These are phyloP conservation scores for Rhizopus microsporus DNA, from an alignment of 371 early-diverging fungal species.

Conservation along the genomic window DNA sequence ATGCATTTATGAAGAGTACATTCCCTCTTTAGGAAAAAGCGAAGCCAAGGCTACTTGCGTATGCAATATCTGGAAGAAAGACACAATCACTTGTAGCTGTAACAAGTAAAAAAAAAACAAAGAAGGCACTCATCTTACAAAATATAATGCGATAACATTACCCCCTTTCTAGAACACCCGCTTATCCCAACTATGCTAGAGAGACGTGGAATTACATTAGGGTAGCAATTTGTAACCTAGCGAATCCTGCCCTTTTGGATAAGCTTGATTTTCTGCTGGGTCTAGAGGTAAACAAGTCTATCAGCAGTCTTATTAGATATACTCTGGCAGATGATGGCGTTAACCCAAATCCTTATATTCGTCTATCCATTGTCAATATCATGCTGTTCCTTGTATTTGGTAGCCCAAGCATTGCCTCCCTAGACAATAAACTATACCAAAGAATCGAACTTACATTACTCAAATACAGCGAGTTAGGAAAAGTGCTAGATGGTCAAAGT, in stretches of 20 bases:
- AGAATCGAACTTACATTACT: not conserved
- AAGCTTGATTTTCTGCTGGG: not conserved
- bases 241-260: not conserved
- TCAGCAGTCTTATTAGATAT: constrained; percentile 6
- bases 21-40: too few species aligned
- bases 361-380: constrained; percentile 7
- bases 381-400: constrained; percentile 12
- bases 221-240: too few species aligned
- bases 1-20: too few species aligned
- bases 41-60: too few species aligned
- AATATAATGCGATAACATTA: too few species aligned
- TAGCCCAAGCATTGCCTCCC: not conserved
- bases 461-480: not conserved
- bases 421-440: constrained; percentile 6
- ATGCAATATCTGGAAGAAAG: too few species aligned
- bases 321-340: not conserved
- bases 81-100: too few species aligned
- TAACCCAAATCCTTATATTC: constrained; percentile 4
- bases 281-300: constrained; percentile 4
- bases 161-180: too few species aligned
- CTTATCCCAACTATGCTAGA: too few species aligned
- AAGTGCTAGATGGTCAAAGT: not conserved
- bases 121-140: too few species aligned
- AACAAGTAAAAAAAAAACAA: too few species aligned
- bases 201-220: too few species aligned